Evolutionary conservation across 768 basidiomycete genomes (phyloP), one percentile per base, ranked within the genome.

Genomic region (Agaricus sinodeliciosus): DNA sequence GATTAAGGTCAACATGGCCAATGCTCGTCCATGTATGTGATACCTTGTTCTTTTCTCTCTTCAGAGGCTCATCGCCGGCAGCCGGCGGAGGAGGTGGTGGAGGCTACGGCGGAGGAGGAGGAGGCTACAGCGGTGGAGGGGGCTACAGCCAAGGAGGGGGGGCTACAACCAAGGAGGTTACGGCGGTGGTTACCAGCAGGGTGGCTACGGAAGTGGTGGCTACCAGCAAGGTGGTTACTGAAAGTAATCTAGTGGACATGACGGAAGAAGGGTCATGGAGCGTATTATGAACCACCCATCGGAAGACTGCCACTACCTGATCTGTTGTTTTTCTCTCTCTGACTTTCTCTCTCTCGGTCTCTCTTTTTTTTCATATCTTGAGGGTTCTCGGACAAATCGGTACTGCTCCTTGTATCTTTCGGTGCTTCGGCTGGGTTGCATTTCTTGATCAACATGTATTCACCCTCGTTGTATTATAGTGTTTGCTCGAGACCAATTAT

Each of bases 1-100:
- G 55, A 84, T 98, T 65, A 92, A 92, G 69, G 83, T 85, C 48
- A 97, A 95, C 75, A 73, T 88, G 48, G 86, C 87, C 36, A 89
- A 90, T 58, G 81, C 85, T 45, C 78, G 85, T 78, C 55, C 37
- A 48, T 52, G 34, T 43, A 35, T 46, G 48, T 57, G 36, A 35
- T 28, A 28, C 49, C 34, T 31, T 41, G n/a, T 46, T 46, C 45
- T 49, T n/a, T 42, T 47, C 43, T 48, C 55, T 49, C 11, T n/a
- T 27, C 51, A 16, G 16, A 11, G 13, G 43, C 27, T 15, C 44
- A 48, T 59, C 53, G 35, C 60, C 64, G 41, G 59, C 58, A 52
- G 59, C 63, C 22, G 44, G 36, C 40, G 48, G 62, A 39, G 59
- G 58, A 36, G 59, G 56, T 2, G 9, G 34, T 43, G 46, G 60